Conservation (phyloP, 2,329 filamentous ascomycete genomes). For the Alternaria viburni region DNA sequence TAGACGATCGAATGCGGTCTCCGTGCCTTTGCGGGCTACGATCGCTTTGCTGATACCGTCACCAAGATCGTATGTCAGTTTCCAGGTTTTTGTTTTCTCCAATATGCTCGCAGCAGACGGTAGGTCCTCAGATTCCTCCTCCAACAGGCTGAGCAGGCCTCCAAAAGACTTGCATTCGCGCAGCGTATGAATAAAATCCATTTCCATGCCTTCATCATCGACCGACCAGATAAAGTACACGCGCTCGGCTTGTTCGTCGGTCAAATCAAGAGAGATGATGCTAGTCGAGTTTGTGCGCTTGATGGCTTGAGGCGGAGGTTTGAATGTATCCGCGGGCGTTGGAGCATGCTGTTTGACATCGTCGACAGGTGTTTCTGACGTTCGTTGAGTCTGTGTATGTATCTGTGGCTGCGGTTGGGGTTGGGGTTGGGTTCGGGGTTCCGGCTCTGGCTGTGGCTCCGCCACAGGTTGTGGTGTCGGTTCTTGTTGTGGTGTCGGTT, state of each 20-base stretch:
- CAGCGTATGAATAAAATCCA: constrained; percentile 11
- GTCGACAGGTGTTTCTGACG: not conserved
- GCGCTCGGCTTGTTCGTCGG: constrained; percentile 11
- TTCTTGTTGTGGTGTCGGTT: not conserved
- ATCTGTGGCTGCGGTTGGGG: not conserved
- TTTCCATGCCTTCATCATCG: constrained; percentile 7
- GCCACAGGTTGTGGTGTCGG: not conserved
- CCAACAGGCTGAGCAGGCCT: constrained; percentile 5
- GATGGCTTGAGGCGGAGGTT: not conserved
- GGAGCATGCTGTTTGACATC: not conserved
- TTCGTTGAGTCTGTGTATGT: not conserved
- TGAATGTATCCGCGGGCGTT: not conserved
- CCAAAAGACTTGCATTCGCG: constrained; percentile 13
- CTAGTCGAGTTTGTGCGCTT: not conserved
- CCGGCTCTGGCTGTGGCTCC: not conserved
- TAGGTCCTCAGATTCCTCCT: constrained; percentile 4
- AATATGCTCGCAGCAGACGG: constrained; percentile 5
- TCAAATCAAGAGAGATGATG: constrained; percentile 3
- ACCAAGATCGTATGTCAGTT: constrained; percentile 9
- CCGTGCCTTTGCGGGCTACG: constrained; percentile 6
- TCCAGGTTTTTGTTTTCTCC: constrained; percentile 11
- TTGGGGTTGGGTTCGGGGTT: not conserved
- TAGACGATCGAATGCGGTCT: constrained; percentile 17
- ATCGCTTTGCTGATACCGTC: constrained; percentile 10
- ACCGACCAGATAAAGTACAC: constrained; percentile 14